Evolutionary conservation across 768 basidiomycete genomes (phyloP).

Genomic region (Tylopilus balloui): DNA sequence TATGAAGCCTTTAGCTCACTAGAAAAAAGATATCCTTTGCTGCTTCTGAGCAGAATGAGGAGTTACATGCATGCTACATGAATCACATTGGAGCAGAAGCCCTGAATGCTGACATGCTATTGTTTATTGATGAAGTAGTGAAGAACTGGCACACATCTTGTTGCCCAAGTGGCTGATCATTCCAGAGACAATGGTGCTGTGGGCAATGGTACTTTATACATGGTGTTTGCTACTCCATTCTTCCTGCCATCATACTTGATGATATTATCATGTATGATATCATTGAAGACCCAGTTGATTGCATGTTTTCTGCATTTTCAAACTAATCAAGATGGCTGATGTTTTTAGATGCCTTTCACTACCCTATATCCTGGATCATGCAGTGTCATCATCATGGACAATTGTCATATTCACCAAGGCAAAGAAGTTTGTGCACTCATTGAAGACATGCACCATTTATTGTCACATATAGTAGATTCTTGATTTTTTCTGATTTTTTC

Average conservation of each 20-base stretch:
- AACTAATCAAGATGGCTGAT: too few relatives aligned
- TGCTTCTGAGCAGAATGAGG: conserved; percentile 12
- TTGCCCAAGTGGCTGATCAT: too few relatives aligned
- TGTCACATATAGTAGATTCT: too few relatives aligned
- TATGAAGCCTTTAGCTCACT: conserved; percentile 6
- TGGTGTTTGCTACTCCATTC: conserved; percentile 19
- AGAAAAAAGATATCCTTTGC: conserved; percentile 1
- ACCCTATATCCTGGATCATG: neutral
- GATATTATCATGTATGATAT: conserved; percentile 13
- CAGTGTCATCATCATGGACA: conserved; percentile 24
- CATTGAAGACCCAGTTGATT: conserved; percentile 14
- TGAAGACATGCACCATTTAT: conserved; percentile 16
- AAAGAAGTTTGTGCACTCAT: conserved; percentile 10
- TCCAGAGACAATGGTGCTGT: too few relatives aligned
- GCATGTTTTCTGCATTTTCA: conserved; percentile 1
- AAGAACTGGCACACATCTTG: too few relatives aligned
- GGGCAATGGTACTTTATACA: too few relatives aligned
- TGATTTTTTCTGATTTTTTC: neutral
- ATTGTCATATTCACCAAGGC: conserved; percentile 16
- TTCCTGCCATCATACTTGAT: conserved; percentile 16
- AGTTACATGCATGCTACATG: conserved; percentile 3
- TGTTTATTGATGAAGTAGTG: conserved; percentile 21
- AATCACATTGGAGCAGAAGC: conserved; percentile 7
- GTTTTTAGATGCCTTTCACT: conserved; percentile 8
- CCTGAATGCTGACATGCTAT: conserved; percentile 18